Conservation (phyloP, 169 alveolate species). For the Condylostoma magnum region DNA sequence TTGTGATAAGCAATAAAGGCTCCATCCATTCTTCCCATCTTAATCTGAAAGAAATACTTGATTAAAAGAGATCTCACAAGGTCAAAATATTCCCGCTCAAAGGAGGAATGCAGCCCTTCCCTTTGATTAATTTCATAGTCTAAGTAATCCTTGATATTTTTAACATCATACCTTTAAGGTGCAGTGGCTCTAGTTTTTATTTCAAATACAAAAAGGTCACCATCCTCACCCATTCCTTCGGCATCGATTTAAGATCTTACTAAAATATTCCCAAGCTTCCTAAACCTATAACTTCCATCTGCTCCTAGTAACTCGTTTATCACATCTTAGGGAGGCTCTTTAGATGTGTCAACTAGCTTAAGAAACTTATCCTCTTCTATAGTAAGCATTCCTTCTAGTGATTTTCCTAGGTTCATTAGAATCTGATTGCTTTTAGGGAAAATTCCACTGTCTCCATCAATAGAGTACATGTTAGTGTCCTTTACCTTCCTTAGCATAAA, state of each 20-base stretch:
- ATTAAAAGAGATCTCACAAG: conserved; percentile 66
- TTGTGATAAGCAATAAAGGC: conserved; percentile 79
- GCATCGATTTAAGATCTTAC: conserved; percentile 74
- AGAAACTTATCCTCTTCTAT: conserved; percentile 40
- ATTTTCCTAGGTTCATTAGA: conserved; percentile 62
- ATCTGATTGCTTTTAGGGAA: conserved; percentile 42
- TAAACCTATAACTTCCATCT: conserved; percentile 23
- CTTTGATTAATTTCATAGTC: conserved; percentile 55
- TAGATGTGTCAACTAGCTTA: conserved; percentile 20
- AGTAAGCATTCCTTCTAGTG: conserved; percentile 62
- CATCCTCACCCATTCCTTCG: conserved; percentile 37
- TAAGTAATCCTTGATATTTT: conserved; percentile 55
- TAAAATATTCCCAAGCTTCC: conserved; percentile 40
- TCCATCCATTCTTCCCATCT: conserved; percentile 78
- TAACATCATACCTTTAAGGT: conserved; percentile 67
- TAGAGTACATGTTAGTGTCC: conserved; percentile 42
- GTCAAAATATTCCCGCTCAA: conserved; percentile 77
- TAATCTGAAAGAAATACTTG: conserved; percentile 63
- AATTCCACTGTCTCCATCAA: conserved; percentile 68
- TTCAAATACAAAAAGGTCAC: conserved; percentile 62
- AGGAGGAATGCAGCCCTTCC: conserved; percentile 59
- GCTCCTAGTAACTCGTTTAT: background rate
- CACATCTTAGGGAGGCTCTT: conserved; percentile 23
- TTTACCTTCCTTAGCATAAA: conserved; percentile 42
- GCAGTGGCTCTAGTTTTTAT: conserved; percentile 72